phyloP scores from a whole-genome alignment of 1,139 yeast species.

The Zygosaccharomyces pseudobailii region DNA sequence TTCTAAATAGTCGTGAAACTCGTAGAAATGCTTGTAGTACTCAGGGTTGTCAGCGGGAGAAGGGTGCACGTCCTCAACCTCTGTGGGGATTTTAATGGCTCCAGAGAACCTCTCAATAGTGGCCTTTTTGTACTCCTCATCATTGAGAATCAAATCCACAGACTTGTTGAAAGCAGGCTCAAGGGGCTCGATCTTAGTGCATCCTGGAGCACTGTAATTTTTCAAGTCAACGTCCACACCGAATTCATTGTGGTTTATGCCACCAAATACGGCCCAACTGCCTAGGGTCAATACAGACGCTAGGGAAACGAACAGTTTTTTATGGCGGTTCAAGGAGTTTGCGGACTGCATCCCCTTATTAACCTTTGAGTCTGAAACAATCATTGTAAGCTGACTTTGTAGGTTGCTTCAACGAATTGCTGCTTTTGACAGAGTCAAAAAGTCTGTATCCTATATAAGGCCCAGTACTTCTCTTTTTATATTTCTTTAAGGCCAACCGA shows the following conservation, averaged over 20 bases:
- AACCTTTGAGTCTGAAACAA: background rate
- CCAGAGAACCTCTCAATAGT: constrained; percentile 44
- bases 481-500: too few relatives aligned
- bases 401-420: background rate
- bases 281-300: constrained; percentile 5
- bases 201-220: background rate
- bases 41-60: constrained; percentile 40
- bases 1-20: constrained; percentile 51
- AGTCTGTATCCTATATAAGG: too few relatives aligned
- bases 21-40: constrained; percentile 27
- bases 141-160: constrained; percentile 30
- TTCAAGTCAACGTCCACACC: background rate
- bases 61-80: constrained; percentile 48
- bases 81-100: constrained; percentile 59
- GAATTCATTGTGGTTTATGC: background rate
- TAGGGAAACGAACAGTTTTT: constrained; percentile 2
- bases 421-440: too few relatives aligned
- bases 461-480: too few relatives aligned
- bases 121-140: constrained; percentile 38
- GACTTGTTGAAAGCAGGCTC: constrained; percentile 15
- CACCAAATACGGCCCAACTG: background rate
- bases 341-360: background rate
- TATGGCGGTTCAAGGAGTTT: background rate
- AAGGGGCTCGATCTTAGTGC: constrained; percentile 8
- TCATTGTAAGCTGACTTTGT: background rate